Evolutionary conservation across 345 rosid genomes (phyloP), one percentile per base, ranked within the genome.

Genomic region (Eucalyptus caleyi): DNA sequence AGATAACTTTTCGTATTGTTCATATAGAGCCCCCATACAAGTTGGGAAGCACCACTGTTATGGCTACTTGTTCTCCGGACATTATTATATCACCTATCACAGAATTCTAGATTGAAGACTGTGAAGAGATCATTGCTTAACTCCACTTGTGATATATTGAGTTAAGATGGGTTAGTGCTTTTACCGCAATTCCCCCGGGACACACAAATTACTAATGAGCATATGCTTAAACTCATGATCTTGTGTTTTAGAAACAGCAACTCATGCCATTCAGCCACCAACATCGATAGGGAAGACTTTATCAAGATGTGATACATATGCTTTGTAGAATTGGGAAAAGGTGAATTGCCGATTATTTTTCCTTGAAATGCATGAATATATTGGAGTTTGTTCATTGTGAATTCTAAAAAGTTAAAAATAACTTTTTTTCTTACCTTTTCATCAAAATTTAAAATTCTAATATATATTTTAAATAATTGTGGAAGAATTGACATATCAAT

Each of bases 21-120:
- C 59, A 21, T 19, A 54, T 19, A 19, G 26, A 54, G 26, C 26
- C 26, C 50, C 59, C 26, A 54, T 19, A 21, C 26, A 54, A 54
- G 59, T 7, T 54, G 56, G 27, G 32, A 45, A 45, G 69, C 47
- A 56, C 49, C 0, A 44, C 45, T 5, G 0, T 44, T 16, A 21
- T 54, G 59, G 59, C 59, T 54, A 21, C 59, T 54, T 50, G 0
- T 54, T 54, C 24, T 54, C 59, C 26, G 26, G 16, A 53, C 9
- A 53, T 53, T 53, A 53, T 53, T 53, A 53, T 19, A 1, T 0
- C 5, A 53, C 24, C 59, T 0, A 53, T 53, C 1, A 53, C 0
- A 53, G 5, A 53, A 53, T 53, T 53, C 24, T 53, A 3, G 59
- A 21, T 53, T 21, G 59, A 53, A 53, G 59, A 19, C 2, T 53